Conservation (phyloP, 768 basidiomycete genomes). For the Butyriboletus loyo region DNA sequence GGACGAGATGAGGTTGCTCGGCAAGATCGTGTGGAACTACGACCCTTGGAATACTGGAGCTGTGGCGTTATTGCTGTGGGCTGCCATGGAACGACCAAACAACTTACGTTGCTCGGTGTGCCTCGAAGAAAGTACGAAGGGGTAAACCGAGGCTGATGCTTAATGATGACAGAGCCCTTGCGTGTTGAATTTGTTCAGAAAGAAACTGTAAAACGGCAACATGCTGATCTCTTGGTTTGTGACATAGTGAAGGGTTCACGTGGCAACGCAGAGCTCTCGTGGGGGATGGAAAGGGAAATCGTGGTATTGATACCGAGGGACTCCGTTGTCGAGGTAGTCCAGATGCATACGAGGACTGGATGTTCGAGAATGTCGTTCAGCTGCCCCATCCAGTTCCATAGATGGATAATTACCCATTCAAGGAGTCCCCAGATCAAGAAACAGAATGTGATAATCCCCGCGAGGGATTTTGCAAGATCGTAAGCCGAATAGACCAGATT, state of each 20-base stretch:
- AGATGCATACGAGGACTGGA: slow-evolving; percentile 16
- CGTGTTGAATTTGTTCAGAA: slow-evolving; percentile 28
- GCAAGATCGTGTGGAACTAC: neutral
- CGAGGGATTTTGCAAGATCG: slow-evolving; percentile 14
- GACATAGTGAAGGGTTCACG: neutral
- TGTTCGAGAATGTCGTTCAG: slow-evolving; percentile 11
- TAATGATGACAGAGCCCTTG: slow-evolving; percentile 24
- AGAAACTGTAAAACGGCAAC: slow-evolving; percentile 24
- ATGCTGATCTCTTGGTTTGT: slow-evolving; percentile 17
- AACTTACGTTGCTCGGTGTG: slow-evolving; percentile 20
- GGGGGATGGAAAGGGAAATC: slow-evolving; percentile 10
- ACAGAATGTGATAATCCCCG: slow-evolving; percentile 17
- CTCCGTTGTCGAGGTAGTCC: slow-evolving; percentile 3
- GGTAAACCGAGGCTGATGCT: slow-evolving; percentile 18
- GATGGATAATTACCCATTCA: slow-evolving; percentile 17
- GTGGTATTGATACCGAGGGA: neutral
- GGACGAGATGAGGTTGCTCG: neutral
- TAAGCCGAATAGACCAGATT: neutral
- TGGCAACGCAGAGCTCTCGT: slow-evolving; percentile 5
- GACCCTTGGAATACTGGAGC: slow-evolving; percentile 11
- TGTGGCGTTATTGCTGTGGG: neutral
- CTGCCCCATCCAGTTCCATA: neutral
- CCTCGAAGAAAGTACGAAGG: slow-evolving; percentile 21
- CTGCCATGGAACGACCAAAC: neutral
- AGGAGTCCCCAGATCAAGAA: slow-evolving; percentile 22